Conservation (phyloP, 2,329 filamentous ascomycete genomes). For the Botrytis medusae region DNA sequence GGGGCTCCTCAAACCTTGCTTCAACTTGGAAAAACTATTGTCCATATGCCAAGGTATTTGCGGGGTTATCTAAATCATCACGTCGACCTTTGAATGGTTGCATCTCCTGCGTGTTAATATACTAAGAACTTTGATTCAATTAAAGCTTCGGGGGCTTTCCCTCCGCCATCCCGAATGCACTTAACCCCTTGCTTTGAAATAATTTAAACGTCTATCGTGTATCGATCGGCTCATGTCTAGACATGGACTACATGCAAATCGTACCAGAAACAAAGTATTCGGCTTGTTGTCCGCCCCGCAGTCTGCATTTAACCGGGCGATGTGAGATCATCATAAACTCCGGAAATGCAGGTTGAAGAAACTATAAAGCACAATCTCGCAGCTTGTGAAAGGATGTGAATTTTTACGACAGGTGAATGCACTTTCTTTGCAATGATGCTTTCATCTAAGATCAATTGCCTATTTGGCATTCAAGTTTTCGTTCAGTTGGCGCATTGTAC, state of each 20-base stretch:
- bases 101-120: constrained; percentile 5
- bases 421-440: constrained; percentile 3
- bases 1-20: neutral
- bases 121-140: neutral
- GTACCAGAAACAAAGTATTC: neutral
- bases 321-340: constrained; percentile 11
- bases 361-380: constrained; percentile 18
- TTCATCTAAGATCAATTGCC: constrained; percentile 16
- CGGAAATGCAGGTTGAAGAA: neutral
- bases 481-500: constrained; percentile 3
- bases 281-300: neutral
- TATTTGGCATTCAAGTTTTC: constrained; percentile 10
- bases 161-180: constrained; percentile 17
- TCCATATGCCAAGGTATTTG: constrained; percentile 12
- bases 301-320: constrained; percentile 17
- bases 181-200: neutral
- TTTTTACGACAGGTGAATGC: neutral
- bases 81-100: constrained; percentile 2
- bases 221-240: neutral
- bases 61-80: neutral
- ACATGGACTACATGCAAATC: constrained; percentile 17
- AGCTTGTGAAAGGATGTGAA: constrained; percentile 1
- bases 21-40: constrained; percentile 10
- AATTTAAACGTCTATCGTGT: neutral
- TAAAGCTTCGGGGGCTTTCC: constrained; percentile 7